Evolutionary conservation across 768 basidiomycete genomes (phyloP).

Genomic region (Kwoniella mangroviensis): DNA sequence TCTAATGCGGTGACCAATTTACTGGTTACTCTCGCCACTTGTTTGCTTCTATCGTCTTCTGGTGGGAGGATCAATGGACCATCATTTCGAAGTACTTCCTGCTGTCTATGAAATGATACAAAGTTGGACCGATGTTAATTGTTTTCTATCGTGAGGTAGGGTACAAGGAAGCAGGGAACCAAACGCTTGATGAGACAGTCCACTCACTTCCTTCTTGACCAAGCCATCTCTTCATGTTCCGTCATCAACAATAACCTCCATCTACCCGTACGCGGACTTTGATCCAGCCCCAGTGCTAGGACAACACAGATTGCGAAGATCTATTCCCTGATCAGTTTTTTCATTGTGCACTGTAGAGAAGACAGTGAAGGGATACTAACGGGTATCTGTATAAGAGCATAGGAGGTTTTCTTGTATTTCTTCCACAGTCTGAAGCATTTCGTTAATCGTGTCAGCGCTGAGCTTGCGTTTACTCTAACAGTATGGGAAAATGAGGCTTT

Average conservation of each 20-base stretch:
- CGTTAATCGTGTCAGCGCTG: neutral
- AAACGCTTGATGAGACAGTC: too few species aligned
- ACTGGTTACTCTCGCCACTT: constrained; percentile 57
- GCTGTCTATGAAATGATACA: constrained; percentile 46
- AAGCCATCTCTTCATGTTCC: constrained; percentile 60
- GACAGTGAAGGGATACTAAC: constrained; percentile 46
- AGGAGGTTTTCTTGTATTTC: constrained; percentile 57
- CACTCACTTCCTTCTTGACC: constrained; percentile 58
- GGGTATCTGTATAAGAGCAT: constrained; percentile 59
- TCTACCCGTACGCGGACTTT: constrained; percentile 58
- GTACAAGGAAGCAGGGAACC: neutral
- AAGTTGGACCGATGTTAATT: neutral
- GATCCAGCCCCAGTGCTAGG: constrained; percentile 60
- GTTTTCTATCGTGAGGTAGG: neutral
- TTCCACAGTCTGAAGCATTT: constrained; percentile 58
- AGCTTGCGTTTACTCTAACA: too few species aligned
- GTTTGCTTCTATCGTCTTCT: constrained; percentile 54
- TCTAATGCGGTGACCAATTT: constrained; percentile 59
- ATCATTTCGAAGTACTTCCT: constrained; percentile 58
- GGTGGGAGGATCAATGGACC: constrained; percentile 57
- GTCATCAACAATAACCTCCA: constrained; percentile 62
- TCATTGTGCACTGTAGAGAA: too few species aligned
- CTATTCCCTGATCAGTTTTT: constrained; percentile 32
- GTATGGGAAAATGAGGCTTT: too few species aligned
- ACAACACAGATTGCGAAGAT: constrained; percentile 60